Conservation (phyloP, 129 eudicot species). For the Centella asiatica region DNA sequence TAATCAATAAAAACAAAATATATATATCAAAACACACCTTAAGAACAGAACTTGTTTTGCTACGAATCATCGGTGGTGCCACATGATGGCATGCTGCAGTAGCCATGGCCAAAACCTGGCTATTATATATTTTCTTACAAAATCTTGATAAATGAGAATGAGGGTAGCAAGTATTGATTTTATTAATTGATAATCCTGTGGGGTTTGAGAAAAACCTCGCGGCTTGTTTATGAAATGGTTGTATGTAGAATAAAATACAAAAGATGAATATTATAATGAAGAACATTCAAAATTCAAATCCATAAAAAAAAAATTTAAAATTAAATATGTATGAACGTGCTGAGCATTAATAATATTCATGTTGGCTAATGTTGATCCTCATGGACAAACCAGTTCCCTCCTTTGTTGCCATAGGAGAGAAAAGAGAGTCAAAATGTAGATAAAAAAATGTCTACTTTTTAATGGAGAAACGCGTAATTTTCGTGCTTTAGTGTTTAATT, state of each 20-base stretch:
- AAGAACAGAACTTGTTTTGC: background rate
- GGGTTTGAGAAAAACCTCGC: constrained; percentile 12
- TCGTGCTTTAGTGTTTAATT: constrained; percentile 11
- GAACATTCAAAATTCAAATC: constrained; percentile 18
- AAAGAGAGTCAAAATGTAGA: constrained; percentile 21
- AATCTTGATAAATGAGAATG: background rate
- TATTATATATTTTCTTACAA: background rate
- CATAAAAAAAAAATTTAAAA: background rate
- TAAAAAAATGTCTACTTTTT: constrained; percentile 8
- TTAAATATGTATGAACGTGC: constrained; percentile 15
- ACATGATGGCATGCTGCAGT: background rate
- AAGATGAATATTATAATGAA: constrained; percentile 8
- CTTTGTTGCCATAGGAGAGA: constrained; percentile 20
- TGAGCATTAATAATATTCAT: constrained; percentile 11
- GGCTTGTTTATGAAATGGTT: background rate
- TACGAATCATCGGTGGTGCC: background rate
- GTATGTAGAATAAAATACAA: constrained; percentile 1
- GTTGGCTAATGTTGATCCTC: constrained; percentile 6
- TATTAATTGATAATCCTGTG: constrained; percentile 14
- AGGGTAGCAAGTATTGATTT: background rate
- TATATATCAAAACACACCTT: background rate
- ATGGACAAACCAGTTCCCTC: constrained; percentile 25
- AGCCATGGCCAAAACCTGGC: constrained; percentile 3
- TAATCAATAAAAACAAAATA: background rate
- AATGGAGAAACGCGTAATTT: constrained; percentile 15